Base-by-base conservation (phyloP, 2,329 filamentous ascomycete species). In the Ramichloridium luteum region DNA sequence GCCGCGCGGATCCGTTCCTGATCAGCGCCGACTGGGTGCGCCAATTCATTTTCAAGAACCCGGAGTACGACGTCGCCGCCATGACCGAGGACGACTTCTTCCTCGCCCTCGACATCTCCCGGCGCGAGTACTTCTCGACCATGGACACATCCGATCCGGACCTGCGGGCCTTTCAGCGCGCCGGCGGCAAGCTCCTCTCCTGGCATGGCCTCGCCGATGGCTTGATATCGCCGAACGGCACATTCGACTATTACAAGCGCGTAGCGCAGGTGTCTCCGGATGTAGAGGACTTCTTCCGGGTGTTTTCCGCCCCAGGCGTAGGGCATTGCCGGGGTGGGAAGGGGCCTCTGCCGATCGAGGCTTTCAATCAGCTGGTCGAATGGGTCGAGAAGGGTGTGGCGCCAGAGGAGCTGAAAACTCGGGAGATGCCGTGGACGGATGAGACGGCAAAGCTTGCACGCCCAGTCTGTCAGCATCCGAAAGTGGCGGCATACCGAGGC, bases 111-210 rank as follows among this genome's bases (percentile, higher is more conserved):
- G 32, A 36, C 14, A 26, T 25, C 11, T 43, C 36, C 2, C 34
- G 30, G 17, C 30, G 36, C 11, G 33, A 43, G 30, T 60, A 55
- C 32, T 31, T 45, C 13, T 43, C 47, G 2, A 43, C 56, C 22
- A 55, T 61, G 25, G 53, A 53, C 9, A 55, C 54, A 2, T 38
- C 47, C n/a, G 43, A 58, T 23, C 47, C 56, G 3, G 49, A 61
- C 34, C 46, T 62, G 0, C 43, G 47, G 1, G 39, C 18, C 0
- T 62, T 62, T 42, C 46, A 50, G 13, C 29, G 45, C 3, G 35
- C 43, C 1, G 58, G 55, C 0, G 57, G 52, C 1, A 63, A 62
- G 34, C 45, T 62, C 35, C 44, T 63, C 6, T 51, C 48, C 3
- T 62, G 53, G 50, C 30, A 32, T 13, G 59, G 58, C 2, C 37